Percentiles rank a stretch among this genome's conserved stretches.
Evolutionary conservation across 768 basidiomycete genomes (phyloP).

Genomic region (Fibroporia radiculosa): DNA sequence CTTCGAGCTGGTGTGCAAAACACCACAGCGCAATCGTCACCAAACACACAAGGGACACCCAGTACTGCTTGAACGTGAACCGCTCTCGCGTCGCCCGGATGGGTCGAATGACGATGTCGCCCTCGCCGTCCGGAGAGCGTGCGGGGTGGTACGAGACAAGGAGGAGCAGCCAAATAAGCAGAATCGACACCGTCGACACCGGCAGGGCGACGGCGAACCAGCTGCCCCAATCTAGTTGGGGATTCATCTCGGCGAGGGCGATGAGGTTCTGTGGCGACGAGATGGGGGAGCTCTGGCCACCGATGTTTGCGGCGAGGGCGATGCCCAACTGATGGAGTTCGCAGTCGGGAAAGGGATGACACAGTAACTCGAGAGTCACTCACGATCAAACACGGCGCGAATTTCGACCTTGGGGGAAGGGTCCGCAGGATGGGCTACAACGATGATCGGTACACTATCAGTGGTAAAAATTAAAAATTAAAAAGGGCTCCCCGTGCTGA

Average conservation of each 20-base stretch:
- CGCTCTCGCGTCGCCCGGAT: constrained; percentile 78
- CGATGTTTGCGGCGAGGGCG: constrained; percentile 96
- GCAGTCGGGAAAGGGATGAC: neutral
- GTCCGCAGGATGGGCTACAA: constrained; percentile 86
- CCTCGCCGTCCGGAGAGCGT: constrained; percentile 63
- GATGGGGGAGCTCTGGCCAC: constrained; percentile 94
- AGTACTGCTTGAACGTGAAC: constrained; percentile 83
- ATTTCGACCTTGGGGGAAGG: constrained; percentile 77
- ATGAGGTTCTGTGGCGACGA: constrained; percentile 98
- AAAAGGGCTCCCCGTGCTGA: too few species aligned
- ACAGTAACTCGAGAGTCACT: constrained; percentile 24
- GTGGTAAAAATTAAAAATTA: too few species aligned
- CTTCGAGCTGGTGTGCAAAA: constrained; percentile 70
- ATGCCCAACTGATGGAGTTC: constrained; percentile 67
- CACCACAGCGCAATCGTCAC: constrained; percentile 89
- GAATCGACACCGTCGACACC: constrained; percentile 76
- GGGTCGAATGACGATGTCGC: constrained; percentile 73
- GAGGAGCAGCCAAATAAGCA: constrained; percentile 89
- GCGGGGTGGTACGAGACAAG: constrained; percentile 75
- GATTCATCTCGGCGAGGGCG: constrained; percentile 81
- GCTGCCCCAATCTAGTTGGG: constrained; percentile 74
- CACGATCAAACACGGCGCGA: constrained; percentile 88
- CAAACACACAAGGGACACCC: constrained; percentile 78
- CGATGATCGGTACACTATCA: too few species aligned
- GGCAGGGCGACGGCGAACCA: constrained; percentile 96